Base-by-base conservation (phyloP, 2,329 filamentous ascomycete species). In the Drechslerella coelobrocha region DNA sequence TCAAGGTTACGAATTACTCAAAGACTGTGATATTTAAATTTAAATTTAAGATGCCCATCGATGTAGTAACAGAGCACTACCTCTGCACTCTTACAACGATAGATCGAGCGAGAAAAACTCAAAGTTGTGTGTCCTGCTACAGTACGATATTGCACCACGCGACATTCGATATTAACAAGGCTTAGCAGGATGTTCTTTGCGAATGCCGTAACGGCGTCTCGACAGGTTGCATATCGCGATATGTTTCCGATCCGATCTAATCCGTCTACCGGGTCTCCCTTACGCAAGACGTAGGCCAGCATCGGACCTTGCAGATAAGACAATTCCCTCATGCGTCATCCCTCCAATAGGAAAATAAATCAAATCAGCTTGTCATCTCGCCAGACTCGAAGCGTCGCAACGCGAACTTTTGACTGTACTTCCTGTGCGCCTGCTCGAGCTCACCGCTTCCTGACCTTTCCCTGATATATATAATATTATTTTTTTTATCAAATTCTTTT, bases 201-300 rank as follows among this genome's bases (percentile, higher is more conserved):
- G 12, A 14, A 39, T 39, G 2, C 34, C 5, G 17, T 39, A 39
- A 6, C 34, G 12, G 12, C 34, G 12, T 39, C 34, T 39, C 34
- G 3, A n/a, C 17, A 14, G 34, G 2, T 14, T 3, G 12, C 34
- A n/a, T n/a, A 53, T 54, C 57, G 17, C 47, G 57, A 61, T 45
- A 31, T 54, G 31, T 17, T 24, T 50, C 63, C 41, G 52, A 14
- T 43, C 51, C 31, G 19, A 47, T 48, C 21, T 52, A 23, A 2
- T 62, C 57, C 52, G 39, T 59, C 45, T 21, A 53, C 57, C 19
- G 53, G 53, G 65, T 59, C 43, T 47, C n/a, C 21, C 24, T 26
- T 21, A 48, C 24, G n/a, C 5, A 34, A 23, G 55, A 39, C 31
- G 10, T 17, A 54, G 41, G 54, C 26, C 56, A 45, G 50, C 56